Evolutionary conservation across 371 early-diverging fungal genomes (phyloP), one percentile per base, ranked within the genome.

Genomic region (Basidiobolus meristosporus): DNA sequence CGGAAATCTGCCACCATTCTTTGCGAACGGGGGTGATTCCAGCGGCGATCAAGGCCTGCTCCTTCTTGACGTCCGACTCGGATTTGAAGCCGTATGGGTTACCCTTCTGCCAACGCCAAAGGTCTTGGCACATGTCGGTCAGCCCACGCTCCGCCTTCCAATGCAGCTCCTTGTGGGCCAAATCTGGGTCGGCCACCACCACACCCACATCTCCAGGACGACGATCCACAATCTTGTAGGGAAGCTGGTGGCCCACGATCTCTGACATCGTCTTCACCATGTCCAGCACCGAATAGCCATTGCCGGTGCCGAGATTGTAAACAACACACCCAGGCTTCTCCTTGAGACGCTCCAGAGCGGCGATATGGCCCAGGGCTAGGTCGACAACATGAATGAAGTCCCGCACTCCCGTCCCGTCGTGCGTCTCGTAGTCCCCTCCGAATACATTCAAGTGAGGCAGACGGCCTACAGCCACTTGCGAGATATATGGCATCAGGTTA

Each of bases 371-470:
- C 36, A 56, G 51, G 4, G 90, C 83, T 39, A 91, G 59, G 48
- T 92, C 93, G 43, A 75, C 69, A 5, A 92, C 84, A 51, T 92
- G 87, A 47, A 91, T 76, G 43, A 81, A 92, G 50, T 92, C 93
- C 21, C 93, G 73, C 0, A 90, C 73, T 14, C 87, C 85, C 3
- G 87, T 84, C 7, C 92, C 92, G 52, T 92, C 93, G 26, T 59
- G 59, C 0, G 93, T 91, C 33, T 68, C 62, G 48, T 82, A 92
- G 45, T 91, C 82, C 37, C 53, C 55, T 7, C 93, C 93, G 58
- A 67, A 87, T 5, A 90, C 77, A 28, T 65, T 67, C 12, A 91
- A 70, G 46, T 59, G 52, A 0, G 73, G 67, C 28, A 73, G 63
- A 41, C 75, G 66, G 11, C 88, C 86, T 38, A 74, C 62, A 19